Conservation (phyloP, 257 asterid genomes). For the Ilex aquifolium region DNA sequence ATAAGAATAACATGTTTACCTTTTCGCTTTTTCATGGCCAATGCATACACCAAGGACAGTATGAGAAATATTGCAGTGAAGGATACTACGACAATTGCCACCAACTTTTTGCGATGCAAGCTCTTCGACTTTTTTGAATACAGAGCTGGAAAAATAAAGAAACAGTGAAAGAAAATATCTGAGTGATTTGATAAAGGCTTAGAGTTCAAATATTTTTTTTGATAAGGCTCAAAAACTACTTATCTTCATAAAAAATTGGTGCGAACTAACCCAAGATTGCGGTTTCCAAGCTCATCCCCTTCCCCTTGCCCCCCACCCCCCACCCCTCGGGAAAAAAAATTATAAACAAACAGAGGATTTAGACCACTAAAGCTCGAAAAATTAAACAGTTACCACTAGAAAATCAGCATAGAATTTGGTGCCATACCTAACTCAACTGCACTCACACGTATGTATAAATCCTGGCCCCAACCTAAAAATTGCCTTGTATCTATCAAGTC, state of each 20-base stretch:
- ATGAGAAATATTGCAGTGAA: slow-evolving; percentile 17
- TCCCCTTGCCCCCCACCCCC: too few species aligned
- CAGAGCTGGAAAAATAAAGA: slow-evolving; percentile 18
- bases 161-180: too few species aligned
- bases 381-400: neutral
- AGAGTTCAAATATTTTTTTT: too few species aligned
- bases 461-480: slow-evolving; percentile 30
- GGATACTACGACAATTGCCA: slow-evolving; percentile 7
- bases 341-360: neutral
- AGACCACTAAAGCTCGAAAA: slow-evolving; percentile 21
- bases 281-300: too few species aligned
- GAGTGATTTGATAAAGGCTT: too few species aligned
- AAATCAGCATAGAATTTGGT: neutral
- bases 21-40: slow-evolving; percentile 13
- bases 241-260: too few species aligned
- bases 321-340: too few species aligned
- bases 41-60: slow-evolving; percentile 6
- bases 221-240: too few species aligned
- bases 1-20: slow-evolving; percentile 9
- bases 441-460: neutral
- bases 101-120: slow-evolving; percentile 12
- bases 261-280: too few species aligned
- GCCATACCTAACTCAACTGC: neutral
- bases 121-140: slow-evolving; percentile 8
- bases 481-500: slow-evolving; percentile 27